phyloP scores from a whole-genome alignment of 176 grass and related monocot species.

The Themeda triandra region DNA sequence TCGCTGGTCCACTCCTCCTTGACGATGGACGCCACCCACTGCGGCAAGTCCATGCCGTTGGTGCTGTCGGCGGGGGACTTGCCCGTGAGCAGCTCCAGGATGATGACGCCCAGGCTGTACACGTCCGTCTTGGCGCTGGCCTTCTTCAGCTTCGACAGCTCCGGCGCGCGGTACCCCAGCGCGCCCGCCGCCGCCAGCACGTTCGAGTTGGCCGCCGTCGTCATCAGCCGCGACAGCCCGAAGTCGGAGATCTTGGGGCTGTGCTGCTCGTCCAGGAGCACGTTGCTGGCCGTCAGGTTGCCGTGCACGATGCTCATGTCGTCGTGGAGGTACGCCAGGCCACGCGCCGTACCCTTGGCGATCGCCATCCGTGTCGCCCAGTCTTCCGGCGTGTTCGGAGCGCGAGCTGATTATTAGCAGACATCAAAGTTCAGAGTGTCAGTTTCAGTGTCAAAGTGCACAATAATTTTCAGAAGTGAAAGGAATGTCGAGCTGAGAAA shows the following conservation, averaged over 20 bases:
- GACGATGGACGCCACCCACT: too few relatives aligned
- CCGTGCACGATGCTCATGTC: constrained; percentile 57
- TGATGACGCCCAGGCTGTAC: constrained; percentile 83
- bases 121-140: constrained; percentile 67
- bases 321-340: constrained; percentile 62
- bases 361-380: constrained; percentile 61
- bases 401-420: constrained; percentile 12
- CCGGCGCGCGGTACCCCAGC: constrained; percentile 68
- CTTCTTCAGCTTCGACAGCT: constrained; percentile 88
- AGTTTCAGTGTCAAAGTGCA: background rate
- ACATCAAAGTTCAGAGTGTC: background rate
- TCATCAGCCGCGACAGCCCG: constrained; percentile 78
- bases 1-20: too few relatives aligned
- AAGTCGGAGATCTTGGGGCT: constrained; percentile 66
- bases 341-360: constrained; percentile 64
- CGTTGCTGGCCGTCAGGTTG: constrained; percentile 70
- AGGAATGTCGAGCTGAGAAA: too few relatives aligned
- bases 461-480: too few relatives aligned
- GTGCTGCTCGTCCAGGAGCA: constrained; percentile 56
- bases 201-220: constrained; percentile 58
- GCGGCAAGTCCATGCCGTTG: too few relatives aligned
- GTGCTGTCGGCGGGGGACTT: constrained; percentile 54
- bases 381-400: constrained; percentile 36
- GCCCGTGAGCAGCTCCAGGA: constrained; percentile 84
- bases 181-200: constrained; percentile 57